phyloP scores from a whole-genome alignment of 768 basidiomycete genomes.

The Macrolepiota albuminosa region DNA sequence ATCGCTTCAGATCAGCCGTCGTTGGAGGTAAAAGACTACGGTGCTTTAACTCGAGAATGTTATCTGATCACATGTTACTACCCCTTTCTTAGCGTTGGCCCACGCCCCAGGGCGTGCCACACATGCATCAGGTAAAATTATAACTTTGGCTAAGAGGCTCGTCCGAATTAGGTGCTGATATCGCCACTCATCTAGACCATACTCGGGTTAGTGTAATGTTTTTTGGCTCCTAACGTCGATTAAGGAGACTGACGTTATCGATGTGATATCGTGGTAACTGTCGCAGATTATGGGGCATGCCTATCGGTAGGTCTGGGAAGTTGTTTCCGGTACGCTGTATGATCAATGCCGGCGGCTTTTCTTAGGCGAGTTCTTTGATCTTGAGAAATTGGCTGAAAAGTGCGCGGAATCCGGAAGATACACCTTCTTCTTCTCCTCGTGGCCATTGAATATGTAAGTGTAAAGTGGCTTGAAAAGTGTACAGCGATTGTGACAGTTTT shows the following conservation, averaged over 20 bases:
- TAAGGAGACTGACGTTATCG: constrained; percentile 10
- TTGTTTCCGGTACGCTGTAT: constrained; percentile 1
- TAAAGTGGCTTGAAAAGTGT: not conserved
- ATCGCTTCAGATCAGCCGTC: constrained; percentile 65
- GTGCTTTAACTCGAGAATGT: not conserved
- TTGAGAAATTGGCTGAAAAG: constrained; percentile 53
- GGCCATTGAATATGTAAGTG: constrained; percentile 67
- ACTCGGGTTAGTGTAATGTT: constrained; percentile 40
- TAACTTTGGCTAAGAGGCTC: not conserved
- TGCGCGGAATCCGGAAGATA: constrained; percentile 58
- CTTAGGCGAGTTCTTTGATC: constrained; percentile 66
- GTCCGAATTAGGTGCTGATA: constrained; percentile 1
- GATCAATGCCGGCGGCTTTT: not conserved
- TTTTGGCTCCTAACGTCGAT: not conserved
- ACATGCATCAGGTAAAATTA: constrained; percentile 53
- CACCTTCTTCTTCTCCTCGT: constrained; percentile 74
- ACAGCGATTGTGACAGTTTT: not conserved
- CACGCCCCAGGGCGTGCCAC: constrained; percentile 31
- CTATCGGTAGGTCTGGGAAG: constrained; percentile 44
- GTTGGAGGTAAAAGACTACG: constrained; percentile 42
- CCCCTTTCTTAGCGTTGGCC: constrained; percentile 46
- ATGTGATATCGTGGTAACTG: constrained; percentile 24
- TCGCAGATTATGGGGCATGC: constrained; percentile 66
- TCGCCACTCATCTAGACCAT: constrained; percentile 39
- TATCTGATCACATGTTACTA: constrained; percentile 1